phyloP scores from a whole-genome alignment of 2,329 filamentous ascomycete species.

The Pseudocercospora crystallina region DNA sequence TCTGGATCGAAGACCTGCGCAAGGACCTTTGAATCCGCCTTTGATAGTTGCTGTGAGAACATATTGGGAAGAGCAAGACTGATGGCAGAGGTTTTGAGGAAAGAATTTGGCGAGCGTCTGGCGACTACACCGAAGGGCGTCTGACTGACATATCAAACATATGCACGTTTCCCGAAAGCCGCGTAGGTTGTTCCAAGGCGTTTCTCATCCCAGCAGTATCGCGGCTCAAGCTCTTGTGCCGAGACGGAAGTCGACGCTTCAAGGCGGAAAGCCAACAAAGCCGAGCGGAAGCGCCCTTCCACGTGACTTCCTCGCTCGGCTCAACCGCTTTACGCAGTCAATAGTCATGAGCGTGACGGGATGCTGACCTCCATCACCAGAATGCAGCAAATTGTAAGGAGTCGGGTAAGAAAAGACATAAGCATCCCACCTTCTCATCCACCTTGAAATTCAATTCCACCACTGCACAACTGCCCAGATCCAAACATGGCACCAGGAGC shows the following conservation, averaged over 20 bases:
- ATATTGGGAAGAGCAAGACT: conserved; percentile 1
- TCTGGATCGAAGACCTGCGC: conserved; percentile 34
- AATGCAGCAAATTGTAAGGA: conserved; percentile 4
- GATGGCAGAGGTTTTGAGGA: not conserved
- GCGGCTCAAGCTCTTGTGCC: conserved; percentile 4
- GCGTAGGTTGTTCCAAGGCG: too few species aligned
- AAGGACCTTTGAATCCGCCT: conserved; percentile 50
- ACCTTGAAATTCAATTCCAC: not conserved
- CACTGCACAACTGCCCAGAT: not conserved
- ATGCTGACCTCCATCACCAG: conserved; percentile 1
- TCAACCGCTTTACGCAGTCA: too few species aligned
- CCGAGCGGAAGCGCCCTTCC: too few species aligned
- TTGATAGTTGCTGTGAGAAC: conserved; percentile 22
- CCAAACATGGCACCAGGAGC: conserved; percentile 41
- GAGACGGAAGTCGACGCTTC: not conserved
- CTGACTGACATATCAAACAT: too few species aligned
- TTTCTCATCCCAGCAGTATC: too few species aligned
- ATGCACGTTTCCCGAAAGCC: too few species aligned
- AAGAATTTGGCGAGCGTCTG: not conserved
- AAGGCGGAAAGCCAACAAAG: too few species aligned
- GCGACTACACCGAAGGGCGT: not conserved
- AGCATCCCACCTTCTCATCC: not conserved
- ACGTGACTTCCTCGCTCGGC: too few species aligned
- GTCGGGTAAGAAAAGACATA: conserved; percentile 5
- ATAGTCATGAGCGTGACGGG: not conserved